phyloP scores from a whole-genome alignment of 306 rosid genomes.

The Abrus pulchellus region DNA sequence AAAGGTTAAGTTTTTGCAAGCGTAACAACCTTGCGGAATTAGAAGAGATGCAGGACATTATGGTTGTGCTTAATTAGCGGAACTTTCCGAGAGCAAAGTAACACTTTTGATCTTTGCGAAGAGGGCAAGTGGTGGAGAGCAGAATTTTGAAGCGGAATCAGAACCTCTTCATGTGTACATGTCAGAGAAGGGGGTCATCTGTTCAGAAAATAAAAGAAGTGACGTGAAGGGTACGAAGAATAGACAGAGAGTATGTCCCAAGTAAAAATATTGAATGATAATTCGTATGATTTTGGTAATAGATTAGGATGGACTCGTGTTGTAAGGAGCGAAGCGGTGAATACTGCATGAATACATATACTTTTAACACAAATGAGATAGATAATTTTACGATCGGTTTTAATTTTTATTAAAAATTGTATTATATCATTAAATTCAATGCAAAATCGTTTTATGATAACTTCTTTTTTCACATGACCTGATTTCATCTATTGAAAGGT shows the following conservation, averaged over 20 bases:
- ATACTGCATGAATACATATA: not conserved
- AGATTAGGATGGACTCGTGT: not conserved
- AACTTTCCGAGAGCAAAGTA: not conserved
- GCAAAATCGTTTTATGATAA: too few species aligned
- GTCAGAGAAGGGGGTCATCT: slow-evolving; percentile 46
- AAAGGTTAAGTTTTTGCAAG: not conserved
- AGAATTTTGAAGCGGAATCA: slow-evolving; percentile 26
- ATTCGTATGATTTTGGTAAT: slow-evolving; percentile 20
- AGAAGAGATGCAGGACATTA: not conserved
- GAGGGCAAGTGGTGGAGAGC: slow-evolving; percentile 9
- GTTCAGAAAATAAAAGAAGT: slow-evolving; percentile 36
- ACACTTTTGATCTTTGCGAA: not conserved
- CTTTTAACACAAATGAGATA: not conserved
- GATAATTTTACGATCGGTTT: too few species aligned
- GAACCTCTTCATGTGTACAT: slow-evolving; percentile 48
- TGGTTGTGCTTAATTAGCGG: not conserved
- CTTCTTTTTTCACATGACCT: too few species aligned
- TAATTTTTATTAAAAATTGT: too few species aligned
- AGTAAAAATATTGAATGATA: slow-evolving; percentile 45
- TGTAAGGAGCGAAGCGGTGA: not conserved
- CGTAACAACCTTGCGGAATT: slow-evolving; percentile 17
- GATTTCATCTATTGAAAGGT: too few species aligned
- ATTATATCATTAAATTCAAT: too few species aligned
- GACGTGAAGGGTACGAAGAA: slow-evolving; percentile 50
- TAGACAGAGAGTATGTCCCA: slow-evolving; percentile 51